Base-by-base conservation (phyloP, 75 land plant species). In the Azolla pinnata region DNA sequence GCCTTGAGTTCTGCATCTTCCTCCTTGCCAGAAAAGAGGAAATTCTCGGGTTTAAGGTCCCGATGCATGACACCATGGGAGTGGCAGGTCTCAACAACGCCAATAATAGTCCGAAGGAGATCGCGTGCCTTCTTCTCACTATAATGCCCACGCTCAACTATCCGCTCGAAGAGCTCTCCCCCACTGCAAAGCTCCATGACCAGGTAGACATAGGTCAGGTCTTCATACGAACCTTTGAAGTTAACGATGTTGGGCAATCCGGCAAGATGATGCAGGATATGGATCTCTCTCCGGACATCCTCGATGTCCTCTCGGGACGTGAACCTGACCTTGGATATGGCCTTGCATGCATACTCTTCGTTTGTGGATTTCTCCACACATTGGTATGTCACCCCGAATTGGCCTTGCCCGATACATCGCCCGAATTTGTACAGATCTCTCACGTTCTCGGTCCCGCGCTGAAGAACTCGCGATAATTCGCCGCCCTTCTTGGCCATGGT, bases 11-110 rank as follows among this genome's bases (percentile, higher is more conserved):
- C 35, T 4, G 74, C 53, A 19, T 72, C 46, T 30, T 59, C 70
- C 0, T 52, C 30, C 32, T 26, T 27, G 24, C 31, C 54, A 12
- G 49, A 23, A 34, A 73, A 33, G 53, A 73, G 70, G 28, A 73
- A 68, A 55, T 73, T 73, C 61, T 73, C 75, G 28, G 75, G 75
- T 34, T 73, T 73, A 34, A 73, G 66, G 46, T 73, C 75, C 19
- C 75, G 61, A 61, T 73, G 75, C 1, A 73, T 64, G 54, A 73
- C 68, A 12, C 75, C 75, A 33, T 67, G 60, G 18, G 44, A 33
- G 33, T 73, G 75, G 33, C 70, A 71, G 33, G 70, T 63, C 19
- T 48, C 69, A 24, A 73, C 71, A 33, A 71, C 75, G n/a, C 48
- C 40, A 31, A 73, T 61, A 31, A 73, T 73, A 42, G 70, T 71